Percentiles rank a stretch among this genome's conserved stretches.
These are phyloP conservation scores for Naganishia cerealis DNA, from an alignment of 1,284 basidiomycete species.

Conservation along the genomic window DNA sequence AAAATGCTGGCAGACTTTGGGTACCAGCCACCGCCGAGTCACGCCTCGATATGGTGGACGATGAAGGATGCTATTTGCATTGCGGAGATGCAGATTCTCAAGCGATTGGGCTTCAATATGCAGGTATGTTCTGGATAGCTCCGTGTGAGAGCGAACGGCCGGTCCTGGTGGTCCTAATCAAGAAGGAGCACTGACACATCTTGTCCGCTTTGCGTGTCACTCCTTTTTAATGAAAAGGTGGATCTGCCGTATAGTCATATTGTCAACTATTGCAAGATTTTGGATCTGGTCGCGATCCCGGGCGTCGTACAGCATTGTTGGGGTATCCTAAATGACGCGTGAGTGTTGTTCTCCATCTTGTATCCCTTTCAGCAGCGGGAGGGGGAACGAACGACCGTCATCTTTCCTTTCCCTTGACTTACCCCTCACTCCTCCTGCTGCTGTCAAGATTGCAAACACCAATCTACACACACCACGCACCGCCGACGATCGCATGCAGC, in stretches of 20 bases:
- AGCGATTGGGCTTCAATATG: slow-evolving; percentile 85
- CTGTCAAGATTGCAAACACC: slow-evolving; percentile 76
- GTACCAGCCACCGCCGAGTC: slow-evolving; percentile 22
- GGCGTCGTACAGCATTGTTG: slow-evolving; percentile 76
- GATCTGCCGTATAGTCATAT: slow-evolving; percentile 90
- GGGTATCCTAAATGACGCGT: slow-evolving; percentile 91
- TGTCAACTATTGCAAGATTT: slow-evolving; percentile 88
- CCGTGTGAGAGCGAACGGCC: not conserved
- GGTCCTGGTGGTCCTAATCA: too few relatives aligned
- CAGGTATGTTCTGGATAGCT: slow-evolving; percentile 40
- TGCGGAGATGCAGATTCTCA: slow-evolving; percentile 95
- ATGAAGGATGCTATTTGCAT: slow-evolving; percentile 71
- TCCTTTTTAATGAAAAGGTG: slow-evolving; percentile 61
- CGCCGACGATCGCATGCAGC: slow-evolving; percentile 83
- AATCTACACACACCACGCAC: slow-evolving; percentile 80
- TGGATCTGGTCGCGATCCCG: slow-evolving; percentile 69
- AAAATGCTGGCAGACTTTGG: not conserved
- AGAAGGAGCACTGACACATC: too few relatives aligned
- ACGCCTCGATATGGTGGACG: slow-evolving; percentile 29
- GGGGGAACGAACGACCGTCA: not conserved
- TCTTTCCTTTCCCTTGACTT: slow-evolving; percentile 20
- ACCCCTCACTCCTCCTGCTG: slow-evolving; percentile 14
- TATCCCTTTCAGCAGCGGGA: not conserved
- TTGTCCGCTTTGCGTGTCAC: not conserved
- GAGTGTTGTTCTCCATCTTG: slow-evolving; percentile 47